Conservation (phyloP, 108 stramenopile species). For the Nitzschia sp. region DNA sequence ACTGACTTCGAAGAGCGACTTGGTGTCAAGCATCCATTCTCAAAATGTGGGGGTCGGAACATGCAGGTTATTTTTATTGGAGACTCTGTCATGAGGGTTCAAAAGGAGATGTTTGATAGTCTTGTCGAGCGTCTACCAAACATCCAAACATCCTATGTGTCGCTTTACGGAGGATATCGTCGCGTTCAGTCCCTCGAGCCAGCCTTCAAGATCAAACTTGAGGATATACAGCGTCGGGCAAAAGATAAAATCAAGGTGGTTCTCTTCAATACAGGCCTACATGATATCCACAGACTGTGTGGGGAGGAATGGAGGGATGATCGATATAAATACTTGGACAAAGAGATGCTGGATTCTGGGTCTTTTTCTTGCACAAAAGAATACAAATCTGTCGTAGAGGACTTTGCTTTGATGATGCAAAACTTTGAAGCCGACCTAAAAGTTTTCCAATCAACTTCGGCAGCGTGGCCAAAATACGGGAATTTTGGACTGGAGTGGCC, state of each 20-base stretch:
- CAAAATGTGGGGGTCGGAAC: constrained; percentile 13
- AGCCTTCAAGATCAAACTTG: constrained; percentile 2
- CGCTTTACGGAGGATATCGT: constrained; percentile 25
- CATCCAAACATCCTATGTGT: constrained; percentile 11
- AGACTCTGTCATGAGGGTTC: constrained; percentile 69
- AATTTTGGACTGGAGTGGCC: constrained; percentile 78
- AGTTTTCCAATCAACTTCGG: constrained; percentile 74
- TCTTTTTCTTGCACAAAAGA: constrained; percentile 45
- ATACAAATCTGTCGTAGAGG: constrained; percentile 39
- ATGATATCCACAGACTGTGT: constrained; percentile 75
- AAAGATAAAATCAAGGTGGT: constrained; percentile 39
- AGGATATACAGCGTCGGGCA: constrained; percentile 5
- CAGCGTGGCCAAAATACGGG: constrained; percentile 73
- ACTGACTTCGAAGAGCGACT: not conserved
- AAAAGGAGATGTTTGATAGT: constrained; percentile 35
- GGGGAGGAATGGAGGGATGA: constrained; percentile 40
- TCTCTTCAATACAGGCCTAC: constrained; percentile 75
- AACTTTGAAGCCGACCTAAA: constrained; percentile 53
- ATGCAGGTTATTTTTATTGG: constrained; percentile 75
- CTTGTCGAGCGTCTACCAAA: constrained; percentile 7
- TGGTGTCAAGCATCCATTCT: constrained; percentile 2
- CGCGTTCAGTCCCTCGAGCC: constrained; percentile 15
- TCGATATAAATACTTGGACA: constrained; percentile 27
- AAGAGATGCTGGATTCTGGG: constrained; percentile 4
- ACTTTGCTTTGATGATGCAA: constrained; percentile 31